Conservation (phyloP, 1,284 basidiomycete genomes). For the Microbotryum saponariae region DNA sequence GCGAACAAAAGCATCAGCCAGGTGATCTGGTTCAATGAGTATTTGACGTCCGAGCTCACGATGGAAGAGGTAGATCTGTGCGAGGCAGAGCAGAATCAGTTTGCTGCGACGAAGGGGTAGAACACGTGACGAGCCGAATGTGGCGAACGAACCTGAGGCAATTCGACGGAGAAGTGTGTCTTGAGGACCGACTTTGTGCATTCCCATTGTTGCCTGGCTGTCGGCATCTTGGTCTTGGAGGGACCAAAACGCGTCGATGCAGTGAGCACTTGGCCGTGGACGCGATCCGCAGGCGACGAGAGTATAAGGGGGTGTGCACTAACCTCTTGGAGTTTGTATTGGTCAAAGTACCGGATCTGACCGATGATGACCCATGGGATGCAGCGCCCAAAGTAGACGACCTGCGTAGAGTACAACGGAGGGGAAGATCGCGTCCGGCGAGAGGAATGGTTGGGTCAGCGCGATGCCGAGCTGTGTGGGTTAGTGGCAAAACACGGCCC, state of each 20-base stretch:
- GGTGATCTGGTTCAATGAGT: not conserved
- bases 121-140: not conserved
- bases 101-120: not conserved
- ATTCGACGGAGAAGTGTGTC: conserved; percentile 92
- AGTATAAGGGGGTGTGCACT: not conserved
- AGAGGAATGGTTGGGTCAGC: not conserved
- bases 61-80: conserved; percentile 95
- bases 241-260: not conserved
- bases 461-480: no score
- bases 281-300: not conserved
- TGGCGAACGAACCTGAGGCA: conserved; percentile 59
- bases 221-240: conserved; percentile 60
- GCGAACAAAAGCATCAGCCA: no score
- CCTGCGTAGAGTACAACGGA: conserved; percentile 44
- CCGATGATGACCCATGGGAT: conserved; percentile 96
- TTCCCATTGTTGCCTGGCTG: conserved; percentile 79
- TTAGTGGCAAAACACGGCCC: not conserved
- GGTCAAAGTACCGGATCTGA: conserved; percentile 71
- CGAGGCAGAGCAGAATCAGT: not conserved
- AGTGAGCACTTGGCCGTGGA: not conserved
- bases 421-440: not conserved
- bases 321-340: conserved; percentile 77
- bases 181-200: conserved; percentile 92
- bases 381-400: conserved; percentile 93
- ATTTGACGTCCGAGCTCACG: conserved; percentile 45